These are phyloP conservation scores for Ogataea allantospora DNA, from an alignment of 805 yeast genomes.

Conservation along the genomic window DNA sequence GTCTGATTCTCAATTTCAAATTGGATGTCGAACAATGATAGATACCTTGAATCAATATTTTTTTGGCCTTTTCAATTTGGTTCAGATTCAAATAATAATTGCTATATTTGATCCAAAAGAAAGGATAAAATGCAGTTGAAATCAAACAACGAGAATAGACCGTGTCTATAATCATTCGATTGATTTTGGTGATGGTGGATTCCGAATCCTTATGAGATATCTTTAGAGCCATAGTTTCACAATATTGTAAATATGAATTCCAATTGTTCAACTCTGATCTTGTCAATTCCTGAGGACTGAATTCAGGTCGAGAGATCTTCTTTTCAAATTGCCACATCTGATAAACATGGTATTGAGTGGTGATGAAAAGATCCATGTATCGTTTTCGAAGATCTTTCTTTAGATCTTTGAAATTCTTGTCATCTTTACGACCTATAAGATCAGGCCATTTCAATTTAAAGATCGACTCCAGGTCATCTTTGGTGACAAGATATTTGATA, in stretches of 20 bases:
- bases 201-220: slow-evolving; percentile 21
- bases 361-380: slow-evolving; percentile 51
- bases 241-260: slow-evolving; percentile 53
- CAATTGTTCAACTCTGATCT: slow-evolving; percentile 55
- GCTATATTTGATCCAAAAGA: slow-evolving; percentile 50
- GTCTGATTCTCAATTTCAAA: slow-evolving; percentile 35
- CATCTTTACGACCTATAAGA: slow-evolving; percentile 20
- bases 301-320: slow-evolving; percentile 38
- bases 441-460: slow-evolving; percentile 26
- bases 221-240: slow-evolving; percentile 39
- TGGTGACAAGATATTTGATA: slow-evolving; percentile 25
- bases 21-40: slow-evolving; percentile 29
- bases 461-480: slow-evolving; percentile 21
- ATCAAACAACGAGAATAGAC: slow-evolving; percentile 50
- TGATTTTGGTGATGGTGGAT: slow-evolving; percentile 19
- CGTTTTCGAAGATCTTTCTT: slow-evolving; percentile 43
- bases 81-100: slow-evolving; percentile 38
- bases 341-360: slow-evolving; percentile 52
- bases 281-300: slow-evolving; percentile 34
- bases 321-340: slow-evolving; percentile 52
- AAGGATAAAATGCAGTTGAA: slow-evolving; percentile 42
- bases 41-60: slow-evolving; percentile 38
- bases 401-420: slow-evolving; percentile 27
- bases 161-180: slow-evolving; percentile 30
- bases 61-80: slow-evolving; percentile 37